A percentile compares a stretch with the other conserved stretches of the same genome.
phyloP scores from a whole-genome alignment of 2,329 filamentous ascomycete genomes.

The Penicillium sp. region DNA sequence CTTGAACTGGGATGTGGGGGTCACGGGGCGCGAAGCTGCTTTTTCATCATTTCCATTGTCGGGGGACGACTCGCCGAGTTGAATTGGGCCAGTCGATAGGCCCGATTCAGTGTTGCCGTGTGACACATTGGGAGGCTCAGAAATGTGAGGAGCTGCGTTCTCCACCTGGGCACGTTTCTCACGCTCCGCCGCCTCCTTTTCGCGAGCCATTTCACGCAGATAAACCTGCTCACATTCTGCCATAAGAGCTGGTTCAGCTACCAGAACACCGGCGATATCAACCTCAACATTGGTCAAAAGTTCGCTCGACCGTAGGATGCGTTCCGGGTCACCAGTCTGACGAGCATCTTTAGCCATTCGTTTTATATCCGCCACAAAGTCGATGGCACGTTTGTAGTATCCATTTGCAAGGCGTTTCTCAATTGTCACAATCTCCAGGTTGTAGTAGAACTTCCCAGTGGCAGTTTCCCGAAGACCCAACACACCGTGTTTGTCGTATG shows the following conservation, averaged over 20 bases:
- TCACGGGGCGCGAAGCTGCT: slow-evolving; percentile 52
- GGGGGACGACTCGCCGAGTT: slow-evolving; percentile 64
- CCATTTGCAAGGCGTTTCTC: slow-evolving; percentile 96
- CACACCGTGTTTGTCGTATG: slow-evolving; percentile 74
- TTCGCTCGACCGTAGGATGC: slow-evolving; percentile 84
- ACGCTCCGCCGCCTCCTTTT: slow-evolving; percentile 62
- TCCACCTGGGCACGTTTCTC: slow-evolving; percentile 6
- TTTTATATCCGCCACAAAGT: slow-evolving; percentile 86
- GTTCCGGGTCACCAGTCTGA: slow-evolving; percentile 75
- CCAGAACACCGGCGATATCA: slow-evolving; percentile 75
- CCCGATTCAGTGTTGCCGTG: slow-evolving; percentile 55
- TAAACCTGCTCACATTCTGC: slow-evolving; percentile 80
- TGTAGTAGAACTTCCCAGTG: slow-evolving; percentile 87
- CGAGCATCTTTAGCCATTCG: slow-evolving; percentile 80
- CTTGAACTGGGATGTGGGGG: slow-evolving; percentile 54
- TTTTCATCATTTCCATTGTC: slow-evolving; percentile 32
- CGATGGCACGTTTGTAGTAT: slow-evolving; percentile 85
- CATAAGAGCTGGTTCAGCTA: slow-evolving; percentile 60
- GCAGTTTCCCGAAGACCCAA: slow-evolving; percentile 71
- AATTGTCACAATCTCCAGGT: slow-evolving; percentile 86
- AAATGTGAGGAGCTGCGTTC: slow-evolving; percentile 39
- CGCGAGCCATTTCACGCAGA: slow-evolving; percentile 66
- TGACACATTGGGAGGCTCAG: slow-evolving; percentile 51
- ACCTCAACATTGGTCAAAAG: slow-evolving; percentile 91
- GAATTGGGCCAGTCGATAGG: slow-evolving; percentile 51